Conservation (phyloP, 208 protist genomes). For the Plasmodiophora brassicae region DNA sequence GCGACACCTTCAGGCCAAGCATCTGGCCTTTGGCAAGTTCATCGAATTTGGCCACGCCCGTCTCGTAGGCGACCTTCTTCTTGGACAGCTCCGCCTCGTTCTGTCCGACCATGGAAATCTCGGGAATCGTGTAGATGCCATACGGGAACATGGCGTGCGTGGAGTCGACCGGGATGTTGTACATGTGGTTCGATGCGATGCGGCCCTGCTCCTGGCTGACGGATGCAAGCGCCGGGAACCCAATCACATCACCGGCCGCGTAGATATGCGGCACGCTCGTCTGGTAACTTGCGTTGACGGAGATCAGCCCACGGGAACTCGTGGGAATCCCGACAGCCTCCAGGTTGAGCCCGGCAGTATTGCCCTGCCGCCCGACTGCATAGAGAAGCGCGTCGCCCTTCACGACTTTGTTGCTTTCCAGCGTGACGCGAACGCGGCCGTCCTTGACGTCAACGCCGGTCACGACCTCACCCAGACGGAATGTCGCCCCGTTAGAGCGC, state of each 20-base stretch:
- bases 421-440: neutral
- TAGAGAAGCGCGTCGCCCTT: conserved; percentile 16
- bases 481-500: neutral
- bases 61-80: neutral
- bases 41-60: conserved; percentile 13
- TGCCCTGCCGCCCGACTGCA: neutral
- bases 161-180: neutral
- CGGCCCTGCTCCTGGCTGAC: neutral
- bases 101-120: conserved; percentile 1
- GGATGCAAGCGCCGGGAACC: conserved; percentile 15
- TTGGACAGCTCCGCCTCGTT: neutral
- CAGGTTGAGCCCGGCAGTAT: conserved; percentile 8
- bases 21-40: conserved; percentile 20
- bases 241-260: conserved; percentile 14
- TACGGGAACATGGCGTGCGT: neutral
- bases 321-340: neutral
- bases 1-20: no score
- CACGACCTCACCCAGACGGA: neutral
- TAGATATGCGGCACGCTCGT: neutral
- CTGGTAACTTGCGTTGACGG: neutral
- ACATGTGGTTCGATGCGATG: conserved; percentile 25
- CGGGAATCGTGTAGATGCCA: conserved; percentile 23
- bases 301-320: neutral
- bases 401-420: neutral
- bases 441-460: neutral